Percentiles rank a stretch among this genome's conserved stretches.
Evolutionary conservation across 1,284 basidiomycete genomes (phyloP).

Genomic region (Lentinula novae-zelandiae): DNA sequence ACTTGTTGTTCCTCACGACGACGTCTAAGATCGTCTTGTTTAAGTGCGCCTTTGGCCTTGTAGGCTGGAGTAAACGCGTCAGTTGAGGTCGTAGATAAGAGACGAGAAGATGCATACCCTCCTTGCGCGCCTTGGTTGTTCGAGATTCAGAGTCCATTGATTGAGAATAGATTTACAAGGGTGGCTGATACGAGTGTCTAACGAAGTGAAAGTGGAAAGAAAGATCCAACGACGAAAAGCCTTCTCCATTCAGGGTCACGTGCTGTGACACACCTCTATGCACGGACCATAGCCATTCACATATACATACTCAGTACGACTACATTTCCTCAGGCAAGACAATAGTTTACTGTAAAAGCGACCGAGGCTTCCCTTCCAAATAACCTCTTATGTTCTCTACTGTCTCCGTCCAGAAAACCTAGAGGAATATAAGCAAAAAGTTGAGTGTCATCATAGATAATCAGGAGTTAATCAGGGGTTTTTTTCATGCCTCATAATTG

Average conservation of each 20-base stretch:
- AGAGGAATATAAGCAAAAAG: not conserved
- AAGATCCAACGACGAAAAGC: constrained; percentile 2
- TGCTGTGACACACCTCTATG: constrained; percentile 1
- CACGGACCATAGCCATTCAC: not conserved
- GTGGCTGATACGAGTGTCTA: constrained; percentile 11
- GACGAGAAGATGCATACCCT: constrained; percentile 39
- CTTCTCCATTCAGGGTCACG: constrained; percentile 6
- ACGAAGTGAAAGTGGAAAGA: constrained; percentile 14
- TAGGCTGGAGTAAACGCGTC: constrained; percentile 41
- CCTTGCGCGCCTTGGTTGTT: constrained; percentile 64
- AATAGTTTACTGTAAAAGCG: not conserved
- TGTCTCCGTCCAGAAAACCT: constrained; percentile 39
- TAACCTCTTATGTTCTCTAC: constrained; percentile 47
- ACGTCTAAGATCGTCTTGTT: constrained; percentile 86
- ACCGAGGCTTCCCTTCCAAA: constrained; percentile 13
- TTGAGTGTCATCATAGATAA: not conserved
- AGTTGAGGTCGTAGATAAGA: constrained; percentile 22
- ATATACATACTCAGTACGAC: not conserved
- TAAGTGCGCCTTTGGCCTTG: constrained; percentile 80
- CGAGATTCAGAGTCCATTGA: constrained; percentile 44
- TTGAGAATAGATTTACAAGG: constrained; percentile 4
- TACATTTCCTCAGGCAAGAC: no score
- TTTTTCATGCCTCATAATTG: constrained; percentile 39
- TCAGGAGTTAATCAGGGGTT: no score
- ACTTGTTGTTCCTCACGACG: constrained; percentile 96